These are phyloP conservation scores for Aurifilum marmelostoma DNA, from an alignment of 2,329 filamentous ascomycete genomes.

Conservation along the genomic window DNA sequence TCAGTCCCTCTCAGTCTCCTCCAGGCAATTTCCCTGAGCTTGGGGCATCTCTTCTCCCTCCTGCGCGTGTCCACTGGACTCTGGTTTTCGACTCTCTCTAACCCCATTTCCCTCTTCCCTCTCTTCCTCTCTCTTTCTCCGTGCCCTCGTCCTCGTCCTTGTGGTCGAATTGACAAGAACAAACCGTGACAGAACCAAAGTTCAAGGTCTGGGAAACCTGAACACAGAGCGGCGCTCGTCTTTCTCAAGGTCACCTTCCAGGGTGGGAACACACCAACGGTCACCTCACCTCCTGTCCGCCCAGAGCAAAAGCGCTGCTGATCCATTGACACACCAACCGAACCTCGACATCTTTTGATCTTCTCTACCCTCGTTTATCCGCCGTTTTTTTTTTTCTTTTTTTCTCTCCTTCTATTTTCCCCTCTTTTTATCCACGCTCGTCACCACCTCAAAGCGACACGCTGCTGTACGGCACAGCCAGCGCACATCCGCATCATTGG, in stretches of 20 bases:
- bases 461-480: not conserved
- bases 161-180: not conserved
- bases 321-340: not conserved
- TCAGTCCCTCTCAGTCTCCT: conserved; percentile 2
- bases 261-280: conserved; percentile 1
- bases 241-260: conserved; percentile 3
- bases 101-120: not conserved
- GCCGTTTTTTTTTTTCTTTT: not conserved
- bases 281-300: not conserved
- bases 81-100: not conserved
- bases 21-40: conserved; percentile 5
- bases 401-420: not conserved
- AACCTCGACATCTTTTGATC: not conserved
- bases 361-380: conserved; percentile 1
- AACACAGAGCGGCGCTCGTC: conserved; percentile 21
- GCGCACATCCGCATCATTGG: not conserved
- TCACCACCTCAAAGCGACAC: not conserved
- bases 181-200: not conserved
- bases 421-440: not conserved
- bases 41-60: not conserved
- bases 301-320: not conserved
- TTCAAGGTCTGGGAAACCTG: conserved; percentile 24
- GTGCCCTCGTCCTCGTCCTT: not conserved
- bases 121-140: not conserved
- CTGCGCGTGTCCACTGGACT: not conserved